Evolutionary conservation across 2,329 filamentous ascomycete species (phyloP).

Genomic region (Magnaporthiopsis poae): DNA sequence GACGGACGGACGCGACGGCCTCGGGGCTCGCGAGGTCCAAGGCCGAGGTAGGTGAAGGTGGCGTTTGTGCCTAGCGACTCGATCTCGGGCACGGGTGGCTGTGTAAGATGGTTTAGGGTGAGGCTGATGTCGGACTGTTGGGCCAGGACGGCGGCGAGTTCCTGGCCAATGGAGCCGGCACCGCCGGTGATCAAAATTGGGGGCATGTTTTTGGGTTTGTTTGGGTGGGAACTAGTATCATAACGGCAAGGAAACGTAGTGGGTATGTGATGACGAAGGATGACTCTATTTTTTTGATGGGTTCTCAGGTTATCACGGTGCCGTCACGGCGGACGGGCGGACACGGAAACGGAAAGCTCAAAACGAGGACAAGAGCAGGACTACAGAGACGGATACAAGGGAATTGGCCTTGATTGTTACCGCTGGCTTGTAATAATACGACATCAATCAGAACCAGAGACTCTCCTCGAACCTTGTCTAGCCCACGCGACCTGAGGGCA

Average conservation of each 20-base stretch:
- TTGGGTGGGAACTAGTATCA: not conserved
- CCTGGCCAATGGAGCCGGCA: slow-evolving; percentile 45
- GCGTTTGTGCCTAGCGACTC: slow-evolving; percentile 24
- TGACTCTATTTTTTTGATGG: slow-evolving; percentile 7
- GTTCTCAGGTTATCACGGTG: not conserved
- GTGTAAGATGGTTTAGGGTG: slow-evolving; percentile 37
- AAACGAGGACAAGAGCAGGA: not conserved
- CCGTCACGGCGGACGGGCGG: not conserved
- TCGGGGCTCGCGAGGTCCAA: slow-evolving; percentile 29
- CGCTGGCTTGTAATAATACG: not conserved
- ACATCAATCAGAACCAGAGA: not conserved
- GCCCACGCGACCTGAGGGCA: no score
- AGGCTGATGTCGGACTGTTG: slow-evolving; percentile 31
- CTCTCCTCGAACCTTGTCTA: not conserved
- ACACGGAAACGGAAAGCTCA: not conserved
- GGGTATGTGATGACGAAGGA: not conserved
- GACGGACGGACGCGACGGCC: slow-evolving; percentile 20
- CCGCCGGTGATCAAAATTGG: slow-evolving; percentile 41
- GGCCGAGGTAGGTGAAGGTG: slow-evolving; percentile 33
- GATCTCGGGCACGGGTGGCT: slow-evolving; percentile 31
- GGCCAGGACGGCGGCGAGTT: slow-evolving; percentile 40
- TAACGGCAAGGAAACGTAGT: not conserved
- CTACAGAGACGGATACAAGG: not conserved
- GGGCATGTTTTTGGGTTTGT: not conserved
- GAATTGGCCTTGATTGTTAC: not conserved